Evolutionary conservation across 495 filamentous ascomycete species (phyloP).

Genomic region (Penicillium paradoxum): DNA sequence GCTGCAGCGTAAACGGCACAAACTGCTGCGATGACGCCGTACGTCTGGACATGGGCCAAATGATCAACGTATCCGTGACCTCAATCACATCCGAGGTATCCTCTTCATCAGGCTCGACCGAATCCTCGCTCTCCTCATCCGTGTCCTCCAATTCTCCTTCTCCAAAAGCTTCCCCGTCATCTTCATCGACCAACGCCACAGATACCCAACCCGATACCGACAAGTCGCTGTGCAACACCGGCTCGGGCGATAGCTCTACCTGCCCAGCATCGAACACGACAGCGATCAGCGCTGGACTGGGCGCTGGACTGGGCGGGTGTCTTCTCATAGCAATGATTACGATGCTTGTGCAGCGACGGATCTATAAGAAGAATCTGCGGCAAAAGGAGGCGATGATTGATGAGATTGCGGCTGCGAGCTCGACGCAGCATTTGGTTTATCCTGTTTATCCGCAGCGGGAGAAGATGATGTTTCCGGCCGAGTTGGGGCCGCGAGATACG

Average conservation of each 20-base stretch:
- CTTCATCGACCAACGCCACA: no score
- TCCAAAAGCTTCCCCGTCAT: no score
- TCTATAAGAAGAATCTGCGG: not conserved
- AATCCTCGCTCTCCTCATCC: no score
- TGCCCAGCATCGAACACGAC: no score
- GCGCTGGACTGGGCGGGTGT: not conserved
- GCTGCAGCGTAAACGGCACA: not conserved
- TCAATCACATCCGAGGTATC: not conserved
- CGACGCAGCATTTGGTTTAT: not conserved
- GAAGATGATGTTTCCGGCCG: not conserved
- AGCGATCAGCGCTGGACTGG: no score
- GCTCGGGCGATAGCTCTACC: no score
- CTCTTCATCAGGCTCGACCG: not conserved
- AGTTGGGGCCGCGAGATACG: not conserved
- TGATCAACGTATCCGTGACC: not conserved
- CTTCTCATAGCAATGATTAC: not conserved
- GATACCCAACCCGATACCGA: no score
- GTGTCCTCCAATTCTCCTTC: no score
- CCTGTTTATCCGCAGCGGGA: not conserved
- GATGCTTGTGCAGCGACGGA: not conserved
- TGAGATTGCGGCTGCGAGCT: not conserved
- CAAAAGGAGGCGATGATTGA: not conserved
- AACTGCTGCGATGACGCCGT: not conserved
- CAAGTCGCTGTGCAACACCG: no score
- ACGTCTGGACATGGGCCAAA: not conserved